Evolutionary conservation across 164 flowering plant species (phyloP).

Genomic region (Umbilicus rupestris): DNA sequence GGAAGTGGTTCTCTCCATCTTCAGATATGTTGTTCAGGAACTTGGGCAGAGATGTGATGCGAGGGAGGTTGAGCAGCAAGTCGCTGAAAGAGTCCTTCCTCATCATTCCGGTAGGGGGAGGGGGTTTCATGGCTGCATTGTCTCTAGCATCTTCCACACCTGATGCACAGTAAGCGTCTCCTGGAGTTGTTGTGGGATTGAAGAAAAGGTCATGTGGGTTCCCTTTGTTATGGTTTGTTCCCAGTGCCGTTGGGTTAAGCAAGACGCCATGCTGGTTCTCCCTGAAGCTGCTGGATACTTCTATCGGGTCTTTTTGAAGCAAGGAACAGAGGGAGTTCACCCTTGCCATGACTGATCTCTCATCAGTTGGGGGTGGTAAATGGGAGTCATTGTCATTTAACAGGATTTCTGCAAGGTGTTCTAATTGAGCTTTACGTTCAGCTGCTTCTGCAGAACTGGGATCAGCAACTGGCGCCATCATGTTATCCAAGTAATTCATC

Average conservation of each 20-base stretch:
- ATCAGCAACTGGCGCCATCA: constrained; percentile 15
- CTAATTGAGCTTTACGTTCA: not conserved
- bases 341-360: constrained; percentile 28
- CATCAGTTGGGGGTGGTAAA: constrained; percentile 26
- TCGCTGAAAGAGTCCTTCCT: constrained; percentile 33
- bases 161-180: not conserved
- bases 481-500: constrained; percentile 22
- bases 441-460: constrained; percentile 8
- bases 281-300: not conserved
- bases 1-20: not conserved
- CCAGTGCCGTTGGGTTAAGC: not conserved
- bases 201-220: not conserved
- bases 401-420: constrained; percentile 14
- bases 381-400: constrained; percentile 22
- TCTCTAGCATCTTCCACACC: not conserved
- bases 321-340: constrained; percentile 33
- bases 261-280: not conserved
- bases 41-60: constrained; percentile 30
- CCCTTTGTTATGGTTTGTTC: not conserved
- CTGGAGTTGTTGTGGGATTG: not conserved
- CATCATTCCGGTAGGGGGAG: constrained; percentile 14
- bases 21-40: constrained; percentile 20
- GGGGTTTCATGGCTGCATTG: constrained; percentile 6
- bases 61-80: constrained; percentile 28
- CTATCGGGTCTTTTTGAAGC: constrained; percentile 20